Evolutionary conservation across 75 land plant species (phyloP), one percentile per base, ranked within the genome.

Genomic region (Gnetum montanum): DNA sequence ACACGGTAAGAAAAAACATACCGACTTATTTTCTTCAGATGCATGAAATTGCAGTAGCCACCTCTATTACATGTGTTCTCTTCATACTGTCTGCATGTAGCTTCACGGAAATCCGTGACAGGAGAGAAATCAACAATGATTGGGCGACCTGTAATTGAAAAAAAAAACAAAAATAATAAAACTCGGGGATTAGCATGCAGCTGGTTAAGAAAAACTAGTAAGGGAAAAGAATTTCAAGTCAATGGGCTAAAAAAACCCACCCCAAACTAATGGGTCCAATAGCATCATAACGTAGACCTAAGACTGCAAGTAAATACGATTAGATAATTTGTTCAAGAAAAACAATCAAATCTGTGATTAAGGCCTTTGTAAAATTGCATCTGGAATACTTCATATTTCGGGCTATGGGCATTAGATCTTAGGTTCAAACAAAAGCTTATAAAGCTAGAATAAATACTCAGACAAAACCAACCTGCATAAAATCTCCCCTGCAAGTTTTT

Each of bases 41-140:
- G 78, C 78, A 75, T 75, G 53, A 75, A 75, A 31, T 75, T 75
- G 65, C 78, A 75, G 53, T 75, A 75, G 12, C 78, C 78, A 26
- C 78, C 78, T 29, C 78, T 70, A 53, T 75, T 75, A 53, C 78
- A 75, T n/a, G 77, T 75, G 54, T 75, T 75, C 56, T 72, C 78
- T 36, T 75, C 78, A 65, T 73, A 75, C 59, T 75, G 78, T 31
- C 78, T 63, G 41, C 78, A 75, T 35, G 78, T 75, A 27, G 78
- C 78, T 72, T 75, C 78, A 8, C 78, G 77, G 33, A 75, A 75
- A 49, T 75, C 78, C 2, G 78, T 75, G 3, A 75, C 78, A 15
- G 78, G 78, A 31, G 76, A 72, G 44, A 75, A 75, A 55, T 75
- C 78, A 20, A 75, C 58, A 15, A 75, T 75, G 58, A 75, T 75